phyloP scores from a whole-genome alignment of 78 protist genomes.

The Fonticula alba region DNA sequence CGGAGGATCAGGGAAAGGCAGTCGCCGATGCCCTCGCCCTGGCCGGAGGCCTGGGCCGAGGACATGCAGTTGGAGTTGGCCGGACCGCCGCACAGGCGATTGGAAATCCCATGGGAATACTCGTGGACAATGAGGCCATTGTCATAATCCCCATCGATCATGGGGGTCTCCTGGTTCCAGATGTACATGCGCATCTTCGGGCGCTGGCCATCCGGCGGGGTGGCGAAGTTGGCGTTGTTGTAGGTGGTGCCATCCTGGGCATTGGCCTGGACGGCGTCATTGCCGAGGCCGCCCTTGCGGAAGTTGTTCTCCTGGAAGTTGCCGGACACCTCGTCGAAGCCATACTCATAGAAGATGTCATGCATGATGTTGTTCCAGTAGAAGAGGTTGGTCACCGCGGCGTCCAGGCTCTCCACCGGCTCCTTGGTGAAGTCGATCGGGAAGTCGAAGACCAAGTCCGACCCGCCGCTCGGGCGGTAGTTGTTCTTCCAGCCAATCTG shows the following conservation, averaged over 20 bases:
- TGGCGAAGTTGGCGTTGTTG: slow-evolving; percentile 3
- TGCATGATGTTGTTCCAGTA: slow-evolving; percentile 3
- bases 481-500: background rate
- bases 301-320: slow-evolving; percentile 8
- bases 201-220: slow-evolving; percentile 1
- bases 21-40: slow-evolving; percentile 3
- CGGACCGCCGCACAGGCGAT: slow-evolving; percentile 8
- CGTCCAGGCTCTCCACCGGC: background rate
- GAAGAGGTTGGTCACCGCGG: slow-evolving; percentile 6
- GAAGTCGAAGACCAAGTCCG: too few species aligned
- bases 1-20: background rate
- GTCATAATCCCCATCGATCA: slow-evolving; percentile 3
- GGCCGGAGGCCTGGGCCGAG: background rate
- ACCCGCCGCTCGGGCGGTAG: slow-evolving; percentile 7
- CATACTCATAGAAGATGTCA: slow-evolving; percentile 5
- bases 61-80: background rate
- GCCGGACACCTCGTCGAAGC: slow-evolving; percentile 1
- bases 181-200: slow-evolving; percentile 15
- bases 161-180: background rate
- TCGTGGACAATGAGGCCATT: background rate
- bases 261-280: slow-evolving; percentile 14
- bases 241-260: background rate
- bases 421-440: background rate
- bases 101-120: slow-evolving; percentile 5
- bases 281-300: slow-evolving; percentile 1